Percentiles rank a stretch among this genome's conserved stretches.
These are phyloP conservation scores for Leishmania arabica DNA, from an alignment of 208 protist species.

Conservation along the genomic window DNA sequence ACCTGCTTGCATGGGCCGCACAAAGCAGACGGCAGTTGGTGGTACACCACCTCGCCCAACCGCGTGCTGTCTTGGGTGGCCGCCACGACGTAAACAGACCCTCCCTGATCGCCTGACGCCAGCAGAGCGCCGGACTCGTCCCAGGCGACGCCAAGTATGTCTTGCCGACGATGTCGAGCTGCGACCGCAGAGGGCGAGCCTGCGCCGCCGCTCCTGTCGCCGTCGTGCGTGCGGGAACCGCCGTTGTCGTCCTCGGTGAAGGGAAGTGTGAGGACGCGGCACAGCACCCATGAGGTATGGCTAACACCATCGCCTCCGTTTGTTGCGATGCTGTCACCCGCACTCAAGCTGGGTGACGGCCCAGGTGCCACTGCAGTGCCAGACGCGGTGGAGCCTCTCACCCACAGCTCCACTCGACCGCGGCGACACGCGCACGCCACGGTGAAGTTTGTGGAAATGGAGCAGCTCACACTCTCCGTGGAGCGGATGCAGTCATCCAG, in stretches of 20 bases:
- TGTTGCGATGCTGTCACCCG: not conserved
- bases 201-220: not conserved
- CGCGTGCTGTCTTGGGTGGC: slow-evolving; percentile 41
- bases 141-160: slow-evolving; percentile 60
- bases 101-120: slow-evolving; percentile 54
- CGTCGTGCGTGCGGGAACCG: not conserved
- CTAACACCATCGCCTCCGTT: not conserved
- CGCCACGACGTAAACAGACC: slow-evolving; percentile 53
- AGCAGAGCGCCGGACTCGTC: slow-evolving; percentile 71
- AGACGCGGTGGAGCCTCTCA: slow-evolving; percentile 12
- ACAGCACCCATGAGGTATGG: slow-evolving; percentile 26
- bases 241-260: slow-evolving; percentile 12
- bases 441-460: slow-evolving; percentile 75
- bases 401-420: slow-evolving; percentile 55
- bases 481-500: slow-evolving; percentile 57
- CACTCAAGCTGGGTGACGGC: not conserved
- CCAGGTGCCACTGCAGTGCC: not conserved
- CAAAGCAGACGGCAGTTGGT: slow-evolving; percentile 4
- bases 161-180: slow-evolving; percentile 17
- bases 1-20: slow-evolving; percentile 50
- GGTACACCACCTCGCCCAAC: slow-evolving; percentile 38
- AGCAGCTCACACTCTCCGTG: slow-evolving; percentile 49
- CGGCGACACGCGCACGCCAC: slow-evolving; percentile 62
- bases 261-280: slow-evolving; percentile 14
- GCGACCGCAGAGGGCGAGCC: not conserved